phyloP scores from a whole-genome alignment of 2,329 filamentous ascomycete species.

The Fonsecaea pugnacius region DNA sequence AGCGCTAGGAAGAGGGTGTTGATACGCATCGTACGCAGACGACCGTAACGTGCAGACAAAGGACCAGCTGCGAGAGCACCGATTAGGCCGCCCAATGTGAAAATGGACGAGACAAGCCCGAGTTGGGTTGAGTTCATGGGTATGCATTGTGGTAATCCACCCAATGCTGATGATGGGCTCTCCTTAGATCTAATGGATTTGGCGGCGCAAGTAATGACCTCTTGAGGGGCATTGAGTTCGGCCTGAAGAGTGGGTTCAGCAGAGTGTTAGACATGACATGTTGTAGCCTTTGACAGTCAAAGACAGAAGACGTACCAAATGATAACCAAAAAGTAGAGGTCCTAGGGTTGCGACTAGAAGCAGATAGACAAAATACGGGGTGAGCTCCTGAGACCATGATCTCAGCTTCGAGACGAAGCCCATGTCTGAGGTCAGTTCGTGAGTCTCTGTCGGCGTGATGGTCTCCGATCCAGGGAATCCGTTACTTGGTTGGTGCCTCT shows the following conservation, averaged over 20 bases:
- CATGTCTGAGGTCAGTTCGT: constrained; percentile 16
- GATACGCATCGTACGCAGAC: constrained; percentile 75
- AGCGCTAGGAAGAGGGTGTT: constrained; percentile 76
- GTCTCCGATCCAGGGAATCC: neutral
- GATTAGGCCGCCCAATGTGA: constrained; percentile 83
- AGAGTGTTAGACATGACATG: neutral
- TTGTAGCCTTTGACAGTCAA: neutral
- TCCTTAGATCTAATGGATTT: constrained; percentile 51
- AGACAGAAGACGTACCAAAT: constrained; percentile 65
- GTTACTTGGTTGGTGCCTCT: neutral
- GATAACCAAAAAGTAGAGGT: constrained; percentile 91
- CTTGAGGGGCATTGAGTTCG: constrained; percentile 92
- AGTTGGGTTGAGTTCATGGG: constrained; percentile 82
- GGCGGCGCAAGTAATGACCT: constrained; percentile 84
- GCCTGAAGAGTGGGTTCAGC: constrained; percentile 59
- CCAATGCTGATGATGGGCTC: constrained; percentile 66
- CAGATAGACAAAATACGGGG: constrained; percentile 73
- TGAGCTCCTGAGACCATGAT: constrained; percentile 31
- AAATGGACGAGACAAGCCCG: constrained; percentile 88
- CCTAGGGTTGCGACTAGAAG: constrained; percentile 79
- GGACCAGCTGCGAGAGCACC: constrained; percentile 82
- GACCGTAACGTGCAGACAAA: constrained; percentile 74
- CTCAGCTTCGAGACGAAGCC: constrained; percentile 26
- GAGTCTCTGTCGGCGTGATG: neutral
- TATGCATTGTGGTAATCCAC: constrained; percentile 76